Conservation (phyloP, 371 early-diverging fungal species). For the Actinomortierella wolfii region DNA sequence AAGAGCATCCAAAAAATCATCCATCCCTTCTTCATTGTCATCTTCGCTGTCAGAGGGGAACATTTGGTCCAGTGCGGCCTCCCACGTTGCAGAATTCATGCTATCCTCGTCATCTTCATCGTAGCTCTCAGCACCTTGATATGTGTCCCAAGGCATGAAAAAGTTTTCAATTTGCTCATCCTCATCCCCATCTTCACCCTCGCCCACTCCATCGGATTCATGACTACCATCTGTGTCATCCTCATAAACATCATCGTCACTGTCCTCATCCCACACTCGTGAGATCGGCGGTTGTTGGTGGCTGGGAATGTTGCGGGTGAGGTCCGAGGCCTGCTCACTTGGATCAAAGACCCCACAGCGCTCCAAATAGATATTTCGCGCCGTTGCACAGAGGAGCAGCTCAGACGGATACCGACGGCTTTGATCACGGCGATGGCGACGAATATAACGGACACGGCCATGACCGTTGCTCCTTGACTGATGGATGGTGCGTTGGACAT, state of each 20-base stretch:
- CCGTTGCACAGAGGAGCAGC: slow-evolving; percentile 23
- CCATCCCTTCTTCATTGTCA: background rate
- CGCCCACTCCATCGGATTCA: background rate
- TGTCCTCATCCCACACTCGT: background rate
- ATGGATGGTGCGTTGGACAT: background rate
- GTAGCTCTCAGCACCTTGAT: too few relatives aligned
- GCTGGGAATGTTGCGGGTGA: background rate
- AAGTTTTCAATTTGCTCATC: too few relatives aligned
- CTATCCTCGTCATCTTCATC: background rate
- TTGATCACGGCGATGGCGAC: background rate
- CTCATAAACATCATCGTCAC: slow-evolving; percentile 3
- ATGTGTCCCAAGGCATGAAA: too few relatives aligned
- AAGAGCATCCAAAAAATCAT: background rate
- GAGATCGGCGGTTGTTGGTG: too few relatives aligned
- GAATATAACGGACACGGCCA: background rate
- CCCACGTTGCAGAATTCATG: too few relatives aligned
- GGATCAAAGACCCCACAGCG: too few relatives aligned
- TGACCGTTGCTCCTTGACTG: background rate
- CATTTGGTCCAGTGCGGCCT: too few relatives aligned
- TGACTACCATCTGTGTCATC: background rate
- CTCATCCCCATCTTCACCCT: slow-evolving; percentile 7
- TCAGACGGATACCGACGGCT: slow-evolving; percentile 13
- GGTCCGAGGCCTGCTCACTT: background rate
- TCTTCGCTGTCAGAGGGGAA: background rate
- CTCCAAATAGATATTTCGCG: slow-evolving; percentile 31